Base-by-base conservation (phyloP, 768 basidiomycete species). In the Lactarius trivialis region DNA sequence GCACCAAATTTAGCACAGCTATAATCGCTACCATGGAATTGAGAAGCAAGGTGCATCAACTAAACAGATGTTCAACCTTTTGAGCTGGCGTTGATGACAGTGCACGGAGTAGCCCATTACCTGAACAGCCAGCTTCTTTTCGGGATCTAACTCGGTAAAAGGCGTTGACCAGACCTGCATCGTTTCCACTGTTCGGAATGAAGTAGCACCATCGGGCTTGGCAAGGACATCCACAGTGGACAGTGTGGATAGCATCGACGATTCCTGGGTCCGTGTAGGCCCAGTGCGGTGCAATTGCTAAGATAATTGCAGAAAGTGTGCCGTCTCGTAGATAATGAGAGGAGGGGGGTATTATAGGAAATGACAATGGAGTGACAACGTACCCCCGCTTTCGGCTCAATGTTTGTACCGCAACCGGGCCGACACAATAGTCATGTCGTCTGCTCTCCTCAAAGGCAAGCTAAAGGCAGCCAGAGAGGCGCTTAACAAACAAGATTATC, bases 401-500 rank as follows among this genome's bases (percentile, higher is more conserved):
- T 32, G 17, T 3, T 32, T 6, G 32, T 28, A 26, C 49, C n/a
- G 5, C 11, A 45, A 45, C 11, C 43, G 43, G 43, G 21, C 43
- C 43, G 48, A 52, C 8, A 8, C 11, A 19, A 19, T 19, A 2
- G 8, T 21, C 43, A 60, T 60, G 65, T 66, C 65, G 32, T 67
- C 73, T 4, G 66, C 70, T 4, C 81, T 85, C 61, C 77, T 80
- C 56, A 95, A 90, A 72, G 74, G 73, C 39, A 91, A 88, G 71
- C 81, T 97, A 67, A 96, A 94, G 73, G 74, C 80, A 24, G 88
- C 91, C 14, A 82, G 89, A 63, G 91, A 93, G 58, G 80, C 83
- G 4, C 75, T 96, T 24, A 77, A 75, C 14, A 88, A 86, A 71
- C 93, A 92, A 70, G 85, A 95, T 64, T 93, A 82, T 67, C 71